Evolutionary conservation across 1,284 basidiomycete genomes (phyloP).

Genomic region (Ustilago xerochloae): DNA sequence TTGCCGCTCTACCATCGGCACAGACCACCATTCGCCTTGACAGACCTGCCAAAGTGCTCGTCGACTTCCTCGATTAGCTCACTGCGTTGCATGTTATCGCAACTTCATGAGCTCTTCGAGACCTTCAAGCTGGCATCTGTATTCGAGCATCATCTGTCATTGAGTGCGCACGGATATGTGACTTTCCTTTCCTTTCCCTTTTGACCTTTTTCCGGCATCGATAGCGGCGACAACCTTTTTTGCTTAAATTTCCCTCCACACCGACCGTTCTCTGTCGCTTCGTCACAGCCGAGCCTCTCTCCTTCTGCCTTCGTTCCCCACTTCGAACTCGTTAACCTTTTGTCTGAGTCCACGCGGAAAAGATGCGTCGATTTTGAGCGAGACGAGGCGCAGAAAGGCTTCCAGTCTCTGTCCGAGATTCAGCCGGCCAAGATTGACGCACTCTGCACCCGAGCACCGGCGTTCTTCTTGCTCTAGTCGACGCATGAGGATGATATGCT

Average conservation of each 20-base stretch:
- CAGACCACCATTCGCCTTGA: background rate
- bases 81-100: no score
- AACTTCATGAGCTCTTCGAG: no score
- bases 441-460: background rate
- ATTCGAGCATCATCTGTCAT: no score
- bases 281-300: no score
- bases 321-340: background rate
- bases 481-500: background rate
- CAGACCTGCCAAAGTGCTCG: background rate
- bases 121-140: no score
- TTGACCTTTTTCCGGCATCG: constrained; percentile 9
- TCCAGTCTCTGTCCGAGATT: background rate
- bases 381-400: background rate
- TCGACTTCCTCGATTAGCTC: background rate
- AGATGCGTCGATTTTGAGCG: background rate
- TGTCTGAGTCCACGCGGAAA: background rate
- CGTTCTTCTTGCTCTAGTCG: background rate
- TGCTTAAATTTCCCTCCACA: constrained; percentile 4
- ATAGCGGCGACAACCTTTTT: constrained; percentile 9
- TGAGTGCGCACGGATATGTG: constrained; percentile 9
- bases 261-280: background rate
- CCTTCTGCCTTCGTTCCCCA: background rate
- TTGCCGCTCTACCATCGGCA: background rate
- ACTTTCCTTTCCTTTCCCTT: background rate
- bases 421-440: background rate